Conservation (phyloP, 2,329 filamentous ascomycete genomes). For the Ascosphaera apis region DNA sequence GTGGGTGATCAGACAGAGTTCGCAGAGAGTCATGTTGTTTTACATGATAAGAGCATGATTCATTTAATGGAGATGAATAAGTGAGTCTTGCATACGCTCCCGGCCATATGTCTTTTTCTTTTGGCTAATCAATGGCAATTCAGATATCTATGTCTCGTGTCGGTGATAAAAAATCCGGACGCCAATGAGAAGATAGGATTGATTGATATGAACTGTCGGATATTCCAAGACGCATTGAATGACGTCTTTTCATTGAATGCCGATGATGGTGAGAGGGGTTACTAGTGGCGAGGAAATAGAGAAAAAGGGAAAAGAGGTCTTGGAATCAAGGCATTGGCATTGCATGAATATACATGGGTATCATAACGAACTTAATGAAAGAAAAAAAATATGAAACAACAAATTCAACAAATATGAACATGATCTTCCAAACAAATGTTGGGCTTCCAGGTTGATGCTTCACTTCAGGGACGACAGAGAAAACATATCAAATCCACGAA, state of each 20-base stretch:
- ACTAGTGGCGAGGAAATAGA: neutral
- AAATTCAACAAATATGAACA: neutral
- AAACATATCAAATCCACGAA: neutral
- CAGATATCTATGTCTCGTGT: conserved; percentile 40
- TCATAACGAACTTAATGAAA: neutral
- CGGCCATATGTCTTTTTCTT: neutral
- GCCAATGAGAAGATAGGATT: conserved; percentile 39
- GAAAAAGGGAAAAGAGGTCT: conserved; percentile 11
- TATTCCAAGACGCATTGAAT: conserved; percentile 38
- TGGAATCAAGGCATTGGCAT: conserved; percentile 7
- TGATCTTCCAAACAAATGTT: neutral
- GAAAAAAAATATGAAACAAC: neutral
- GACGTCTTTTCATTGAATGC: conserved; percentile 34
- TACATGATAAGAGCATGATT: conserved; percentile 39
- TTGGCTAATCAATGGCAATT: conserved; percentile 2
- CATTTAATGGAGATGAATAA: conserved; percentile 44
- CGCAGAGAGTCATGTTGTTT: conserved; percentile 38
- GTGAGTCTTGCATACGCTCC: conserved; percentile 18
- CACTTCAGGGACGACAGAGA: neutral
- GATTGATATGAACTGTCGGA: conserved; percentile 43
- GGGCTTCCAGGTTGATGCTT: neutral
- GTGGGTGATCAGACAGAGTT: conserved; percentile 26
- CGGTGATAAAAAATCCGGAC: conserved; percentile 41
- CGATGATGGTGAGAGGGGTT: conserved; percentile 10
- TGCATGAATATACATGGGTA: conserved; percentile 1